These are phyloP conservation scores for Aspergillus nidulans DNA, from an alignment of 495 filamentous ascomycete genomes.

Conservation along the genomic window DNA sequence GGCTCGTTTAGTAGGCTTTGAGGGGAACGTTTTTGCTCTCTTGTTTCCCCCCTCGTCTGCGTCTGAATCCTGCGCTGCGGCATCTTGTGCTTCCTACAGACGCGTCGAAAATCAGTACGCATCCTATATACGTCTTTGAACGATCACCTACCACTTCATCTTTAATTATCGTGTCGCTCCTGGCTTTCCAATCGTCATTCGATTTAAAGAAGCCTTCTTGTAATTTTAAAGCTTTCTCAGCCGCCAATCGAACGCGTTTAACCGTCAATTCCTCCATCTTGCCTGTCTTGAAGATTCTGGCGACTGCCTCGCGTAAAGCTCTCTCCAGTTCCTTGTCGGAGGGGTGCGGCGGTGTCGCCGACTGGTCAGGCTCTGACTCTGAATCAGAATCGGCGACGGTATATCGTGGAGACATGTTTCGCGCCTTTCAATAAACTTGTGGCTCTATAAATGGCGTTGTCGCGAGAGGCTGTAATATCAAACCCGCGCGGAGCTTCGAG, in stretches of 20 bases:
- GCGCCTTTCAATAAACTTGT: not conserved
- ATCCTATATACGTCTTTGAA: not conserved
- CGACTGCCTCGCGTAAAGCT: slow-evolving; percentile 57
- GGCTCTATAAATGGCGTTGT: not conserved
- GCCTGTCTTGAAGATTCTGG: slow-evolving; percentile 50
- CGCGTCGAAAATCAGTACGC: not conserved
- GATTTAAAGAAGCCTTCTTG: slow-evolving; percentile 65
- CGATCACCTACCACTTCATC: slow-evolving; percentile 58
- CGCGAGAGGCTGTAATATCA: not conserved
- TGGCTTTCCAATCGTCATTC: slow-evolving; percentile 65
- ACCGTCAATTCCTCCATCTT: slow-evolving; percentile 67
- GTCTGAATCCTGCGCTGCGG: slow-evolving; percentile 13
- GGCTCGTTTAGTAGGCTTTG: slow-evolving; percentile 26
- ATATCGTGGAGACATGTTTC: slow-evolving; percentile 32
- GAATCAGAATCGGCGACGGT: slow-evolving; percentile 32
- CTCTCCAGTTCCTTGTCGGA: slow-evolving; percentile 43
- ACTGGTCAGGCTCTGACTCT: slow-evolving; percentile 26
- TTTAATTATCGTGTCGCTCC: slow-evolving; percentile 70
- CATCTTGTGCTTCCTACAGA: slow-evolving; percentile 29
- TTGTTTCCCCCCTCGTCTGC: slow-evolving; percentile 11
- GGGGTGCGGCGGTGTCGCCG: slow-evolving; percentile 10
- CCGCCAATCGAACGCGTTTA: slow-evolving; percentile 64
- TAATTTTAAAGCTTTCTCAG: slow-evolving; percentile 62
- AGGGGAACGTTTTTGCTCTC: slow-evolving; percentile 12
- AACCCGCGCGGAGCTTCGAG: not conserved